Base-by-base conservation (phyloP, 2,329 filamentous ascomycete genomes). In the Talaromyces marneffei region DNA sequence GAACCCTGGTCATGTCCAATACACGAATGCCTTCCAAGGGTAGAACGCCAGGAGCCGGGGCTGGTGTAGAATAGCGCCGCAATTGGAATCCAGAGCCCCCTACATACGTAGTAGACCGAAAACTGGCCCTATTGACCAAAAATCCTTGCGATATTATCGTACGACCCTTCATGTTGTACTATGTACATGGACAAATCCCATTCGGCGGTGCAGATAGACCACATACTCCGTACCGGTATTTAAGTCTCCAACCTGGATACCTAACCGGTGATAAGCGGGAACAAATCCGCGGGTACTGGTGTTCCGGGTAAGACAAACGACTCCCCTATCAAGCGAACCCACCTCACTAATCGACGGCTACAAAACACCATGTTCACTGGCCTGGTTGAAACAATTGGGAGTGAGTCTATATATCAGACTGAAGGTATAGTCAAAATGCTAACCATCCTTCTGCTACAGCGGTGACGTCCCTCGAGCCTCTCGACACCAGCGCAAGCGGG, bases 1-100 rank as follows among this genome's bases (percentile, higher is more conserved):
- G 79, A 1, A 99, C 94, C 78, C 94, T 85, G 3, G 93, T 97
- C 92, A 99, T 95, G 74, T 99, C 94, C 64, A 99, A 82, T 14
- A 97, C 92, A 60, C 90, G 87, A 68, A 94, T 88, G 1, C 94
- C 94, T 37, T 91, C 85, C 68, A 99, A 82, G 23, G 94, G 93
- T 33, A 89, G 74, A 16, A 80, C 81, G 29, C 77, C 78, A 56
- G 77, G 71, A 67, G 78, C 44, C 23, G 60, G 66, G 56, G 74
- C 70, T 62, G 75, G 71, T 31, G 77, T 80, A 40, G 81, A 79
- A 64, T 73, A 77, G 40, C 63, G 66, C 59, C 72, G 71, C 67
- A 68, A 68, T 70, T 66, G 68, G 16, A 46, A 18, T 31, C 31
- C 39, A 39, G 14, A 27, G 16, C 27, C n/a, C n/a, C 54, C 44